These are phyloP conservation scores for Cyclotella cryptica DNA, from an alignment of 108 stramenopile species.

Conservation along the genomic window DNA sequence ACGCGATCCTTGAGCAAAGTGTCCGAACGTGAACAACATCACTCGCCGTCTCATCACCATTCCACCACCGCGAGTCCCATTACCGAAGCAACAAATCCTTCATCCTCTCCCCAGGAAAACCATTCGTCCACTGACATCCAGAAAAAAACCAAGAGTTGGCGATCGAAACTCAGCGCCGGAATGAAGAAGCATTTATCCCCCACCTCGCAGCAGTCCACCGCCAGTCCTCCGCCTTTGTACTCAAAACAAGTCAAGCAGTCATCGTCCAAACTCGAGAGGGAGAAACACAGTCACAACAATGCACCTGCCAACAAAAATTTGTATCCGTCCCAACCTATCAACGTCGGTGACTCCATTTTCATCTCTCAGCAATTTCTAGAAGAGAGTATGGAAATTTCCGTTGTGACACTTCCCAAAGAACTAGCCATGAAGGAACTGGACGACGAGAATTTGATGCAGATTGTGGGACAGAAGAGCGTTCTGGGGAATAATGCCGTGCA, in stretches of 20 bases:
- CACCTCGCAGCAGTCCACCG: background rate
- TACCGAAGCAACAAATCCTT: too few relatives aligned
- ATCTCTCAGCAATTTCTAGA: constrained; percentile 38
- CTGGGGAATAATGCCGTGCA: constrained; percentile 23
- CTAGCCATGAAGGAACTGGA: constrained; percentile 18
- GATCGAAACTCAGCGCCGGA: constrained; percentile 28
- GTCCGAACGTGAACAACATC: background rate
- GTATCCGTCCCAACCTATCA: constrained; percentile 21
- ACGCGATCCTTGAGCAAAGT: constrained; percentile 5
- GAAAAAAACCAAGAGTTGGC: constrained; percentile 22
- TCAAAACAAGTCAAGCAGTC: background rate
- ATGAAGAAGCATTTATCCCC: constrained; percentile 31
- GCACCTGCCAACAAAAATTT: background rate
- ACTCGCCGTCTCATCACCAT: background rate
- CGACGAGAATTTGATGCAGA: constrained; percentile 14
- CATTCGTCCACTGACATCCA: background rate
- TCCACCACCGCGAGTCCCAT: background rate
- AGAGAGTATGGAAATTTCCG: constrained; percentile 31
- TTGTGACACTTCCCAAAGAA: constrained; percentile 35
- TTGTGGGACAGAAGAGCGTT: constrained; percentile 17
- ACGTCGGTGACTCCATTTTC: constrained; percentile 41
- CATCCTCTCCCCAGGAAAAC: too few relatives aligned
- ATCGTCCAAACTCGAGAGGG: background rate
- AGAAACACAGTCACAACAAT: background rate
- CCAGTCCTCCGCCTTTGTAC: background rate